These are phyloP conservation scores for Tylopilus balloui DNA, from an alignment of 768 basidiomycete species.

Conservation along the genomic window DNA sequence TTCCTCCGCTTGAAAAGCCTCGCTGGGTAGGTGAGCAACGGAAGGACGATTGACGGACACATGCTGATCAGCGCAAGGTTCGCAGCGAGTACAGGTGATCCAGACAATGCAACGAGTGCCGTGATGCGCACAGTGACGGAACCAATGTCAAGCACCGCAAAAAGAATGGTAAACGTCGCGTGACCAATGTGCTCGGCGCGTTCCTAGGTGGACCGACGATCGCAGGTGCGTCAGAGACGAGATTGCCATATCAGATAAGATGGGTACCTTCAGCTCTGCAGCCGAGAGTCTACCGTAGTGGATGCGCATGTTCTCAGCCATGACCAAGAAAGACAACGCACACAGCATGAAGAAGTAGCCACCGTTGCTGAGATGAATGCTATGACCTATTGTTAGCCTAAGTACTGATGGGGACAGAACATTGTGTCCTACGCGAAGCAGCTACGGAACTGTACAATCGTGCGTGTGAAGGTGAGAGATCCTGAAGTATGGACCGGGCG, in stretches of 20 bases:
- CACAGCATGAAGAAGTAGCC: conserved; percentile 11
- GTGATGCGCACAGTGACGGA: conserved; percentile 17
- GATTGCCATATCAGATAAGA: not conserved
- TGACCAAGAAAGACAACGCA: conserved; percentile 12
- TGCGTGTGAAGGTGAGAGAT: not conserved
- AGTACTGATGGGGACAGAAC: not conserved
- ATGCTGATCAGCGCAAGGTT: conserved; percentile 11
- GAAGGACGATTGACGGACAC: conserved; percentile 3
- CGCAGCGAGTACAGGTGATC: conserved; percentile 9
- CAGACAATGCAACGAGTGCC: conserved; percentile 10
- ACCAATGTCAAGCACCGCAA: conserved; percentile 21
- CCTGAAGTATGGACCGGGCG: not conserved
- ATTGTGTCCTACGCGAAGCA: conserved; percentile 11
- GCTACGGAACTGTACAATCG: conserved; percentile 10
- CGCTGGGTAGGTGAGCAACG: not conserved
- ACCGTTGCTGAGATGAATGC: conserved; percentile 16
- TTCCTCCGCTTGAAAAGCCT: not conserved
- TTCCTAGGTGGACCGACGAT: conserved; percentile 6
- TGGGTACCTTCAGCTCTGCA: conserved; percentile 21
- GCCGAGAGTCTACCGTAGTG: conserved; percentile 22
- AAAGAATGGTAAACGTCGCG: conserved; percentile 12
- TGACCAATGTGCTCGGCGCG: conserved; percentile 12
- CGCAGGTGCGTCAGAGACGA: not conserved
- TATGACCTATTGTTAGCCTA: conserved; percentile 7
- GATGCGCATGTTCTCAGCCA: conserved; percentile 19